phyloP scores from a whole-genome alignment of 169 alveolate genomes.

The Babesia bigemina region DNA sequence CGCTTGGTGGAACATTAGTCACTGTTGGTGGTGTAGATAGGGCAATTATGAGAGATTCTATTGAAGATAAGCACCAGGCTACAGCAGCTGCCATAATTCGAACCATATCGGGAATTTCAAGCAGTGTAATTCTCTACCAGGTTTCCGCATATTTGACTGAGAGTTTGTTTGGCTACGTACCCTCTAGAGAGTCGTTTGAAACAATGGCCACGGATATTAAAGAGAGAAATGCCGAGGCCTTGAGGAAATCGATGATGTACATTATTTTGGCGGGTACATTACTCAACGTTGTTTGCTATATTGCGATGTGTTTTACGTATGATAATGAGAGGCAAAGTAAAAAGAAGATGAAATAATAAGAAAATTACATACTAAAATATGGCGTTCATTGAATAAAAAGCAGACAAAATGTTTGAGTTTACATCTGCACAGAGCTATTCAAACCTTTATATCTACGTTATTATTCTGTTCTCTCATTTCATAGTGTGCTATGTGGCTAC shows the following conservation, averaged over 20 bases:
- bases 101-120: constrained; percentile 85
- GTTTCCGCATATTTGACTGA: constrained; percentile 86
- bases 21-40: constrained; percentile 89
- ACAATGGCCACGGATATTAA: not conserved
- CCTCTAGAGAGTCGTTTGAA: not conserved
- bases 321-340: not conserved
- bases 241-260: constrained; percentile 25
- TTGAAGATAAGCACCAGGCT: constrained; percentile 84
- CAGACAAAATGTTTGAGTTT: too few relatives aligned
- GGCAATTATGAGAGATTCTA: constrained; percentile 86
- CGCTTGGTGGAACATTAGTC: constrained; percentile 86
- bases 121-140: constrained; percentile 86
- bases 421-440: too few relatives aligned
- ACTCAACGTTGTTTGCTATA: constrained; percentile 13
- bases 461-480: too few relatives aligned
- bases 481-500: too few relatives aligned
- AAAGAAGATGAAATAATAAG: too few relatives aligned
- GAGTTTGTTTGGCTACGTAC: constrained; percentile 75
- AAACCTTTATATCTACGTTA: too few relatives aligned
- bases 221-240: constrained; percentile 6
- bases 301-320: not conserved
- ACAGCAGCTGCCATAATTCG: constrained; percentile 82
- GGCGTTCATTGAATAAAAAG: too few relatives aligned
- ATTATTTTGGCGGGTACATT: constrained; percentile 10
- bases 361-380: too few relatives aligned